Evolutionary conservation across 2,329 filamentous ascomycete genomes (phyloP).

Genomic region (Neonectria magnoliae): DNA sequence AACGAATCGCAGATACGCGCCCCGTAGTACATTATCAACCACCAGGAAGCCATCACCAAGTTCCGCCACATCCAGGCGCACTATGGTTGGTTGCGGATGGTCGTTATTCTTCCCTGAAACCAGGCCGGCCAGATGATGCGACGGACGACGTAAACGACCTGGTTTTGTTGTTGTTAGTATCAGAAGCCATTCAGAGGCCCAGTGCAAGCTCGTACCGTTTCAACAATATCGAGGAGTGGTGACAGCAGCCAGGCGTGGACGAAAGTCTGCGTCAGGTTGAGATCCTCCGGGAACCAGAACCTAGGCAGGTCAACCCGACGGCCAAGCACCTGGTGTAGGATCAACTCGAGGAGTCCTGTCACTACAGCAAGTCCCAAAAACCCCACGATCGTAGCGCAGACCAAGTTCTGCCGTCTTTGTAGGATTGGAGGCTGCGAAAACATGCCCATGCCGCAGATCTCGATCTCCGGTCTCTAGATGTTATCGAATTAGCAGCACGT

Average conservation of each 20-base stretch:
- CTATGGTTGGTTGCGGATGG: conserved; percentile 17
- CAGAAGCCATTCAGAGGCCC: not conserved
- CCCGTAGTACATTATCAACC: conserved; percentile 12
- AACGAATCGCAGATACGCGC: conserved; percentile 13
- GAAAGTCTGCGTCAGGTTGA: conserved; percentile 22
- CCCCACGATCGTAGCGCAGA: conserved; percentile 16
- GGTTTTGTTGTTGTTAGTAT: not conserved
- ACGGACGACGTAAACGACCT: conserved; percentile 7
- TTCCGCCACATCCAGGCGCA: conserved; percentile 23
- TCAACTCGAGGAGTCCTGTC: conserved; percentile 11
- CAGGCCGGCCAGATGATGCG: not conserved
- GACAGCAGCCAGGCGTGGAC: conserved; percentile 33
- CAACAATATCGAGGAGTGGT: conserved; percentile 36
- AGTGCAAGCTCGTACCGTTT: conserved; percentile 31
- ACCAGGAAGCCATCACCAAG: conserved; percentile 10
- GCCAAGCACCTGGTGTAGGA: conserved; percentile 11
- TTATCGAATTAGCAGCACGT: not conserved
- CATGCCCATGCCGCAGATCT: conserved; percentile 32
- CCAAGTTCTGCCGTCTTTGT: conserved; percentile 11
- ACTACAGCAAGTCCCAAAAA: conserved; percentile 19
- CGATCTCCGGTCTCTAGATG: conserved; percentile 32
- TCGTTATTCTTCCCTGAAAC: not conserved
- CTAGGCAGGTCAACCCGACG: conserved; percentile 20
- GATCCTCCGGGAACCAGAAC: conserved; percentile 33
- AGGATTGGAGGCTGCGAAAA: conserved; percentile 18